Evolutionary conservation across 2,329 filamentous ascomycete species (phyloP).

Genomic region (Alternaria metachromatica): DNA sequence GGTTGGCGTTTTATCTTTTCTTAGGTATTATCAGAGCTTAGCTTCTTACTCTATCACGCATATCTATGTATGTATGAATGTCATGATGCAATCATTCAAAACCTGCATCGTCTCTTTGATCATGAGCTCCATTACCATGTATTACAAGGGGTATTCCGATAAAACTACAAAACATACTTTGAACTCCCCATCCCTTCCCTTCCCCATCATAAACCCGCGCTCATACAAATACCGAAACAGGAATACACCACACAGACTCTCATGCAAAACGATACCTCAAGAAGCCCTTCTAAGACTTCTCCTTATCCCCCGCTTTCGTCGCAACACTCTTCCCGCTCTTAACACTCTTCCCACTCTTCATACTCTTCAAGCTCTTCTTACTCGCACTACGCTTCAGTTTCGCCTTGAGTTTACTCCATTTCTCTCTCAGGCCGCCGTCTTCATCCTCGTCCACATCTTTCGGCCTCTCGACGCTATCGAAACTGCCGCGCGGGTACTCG

Average conservation of each 20-base stretch:
- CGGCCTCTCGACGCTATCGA: constrained; percentile 24
- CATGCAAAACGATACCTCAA: not conserved
- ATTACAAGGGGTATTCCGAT: not conserved
- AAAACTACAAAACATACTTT: not conserved
- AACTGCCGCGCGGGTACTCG: constrained; percentile 24
- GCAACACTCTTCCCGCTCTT: constrained; percentile 28
- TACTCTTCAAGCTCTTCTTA: constrained; percentile 45
- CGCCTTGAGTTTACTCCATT: constrained; percentile 46
- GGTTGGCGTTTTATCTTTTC: constrained; percentile 7
- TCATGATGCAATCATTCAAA: constrained; percentile 1
- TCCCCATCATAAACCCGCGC: not conserved
- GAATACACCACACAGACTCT: not conserved
- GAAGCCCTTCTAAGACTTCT: constrained; percentile 13
- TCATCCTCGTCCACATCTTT: constrained; percentile 18
- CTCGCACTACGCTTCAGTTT: constrained; percentile 42
- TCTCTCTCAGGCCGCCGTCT: constrained; percentile 32
- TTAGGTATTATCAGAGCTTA: not conserved
- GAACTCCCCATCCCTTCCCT: not conserved
- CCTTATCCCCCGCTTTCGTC: constrained; percentile 5
- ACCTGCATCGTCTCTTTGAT: not conserved
- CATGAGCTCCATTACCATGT: not conserved
- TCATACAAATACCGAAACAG: not conserved
- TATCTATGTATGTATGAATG: constrained; percentile 1
- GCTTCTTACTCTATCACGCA: not conserved
- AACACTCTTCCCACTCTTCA: constrained; percentile 40